Percentiles rank a stretch among this genome's conserved stretches.
Evolutionary conservation across 108 stramenopile species (phyloP).

Genomic region (Nannochloropsis salina): DNA sequence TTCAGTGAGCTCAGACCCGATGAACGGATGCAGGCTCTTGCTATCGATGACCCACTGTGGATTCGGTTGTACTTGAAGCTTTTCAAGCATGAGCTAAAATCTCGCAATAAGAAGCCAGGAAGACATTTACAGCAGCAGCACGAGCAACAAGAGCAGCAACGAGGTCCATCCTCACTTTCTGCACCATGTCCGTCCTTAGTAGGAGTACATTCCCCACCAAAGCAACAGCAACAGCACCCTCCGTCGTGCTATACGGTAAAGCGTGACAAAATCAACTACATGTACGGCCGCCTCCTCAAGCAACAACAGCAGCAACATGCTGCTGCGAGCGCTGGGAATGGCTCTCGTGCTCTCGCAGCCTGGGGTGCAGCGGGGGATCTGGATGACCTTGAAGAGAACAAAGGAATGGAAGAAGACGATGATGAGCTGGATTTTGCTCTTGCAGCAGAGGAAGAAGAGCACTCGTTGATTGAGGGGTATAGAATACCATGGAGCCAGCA

Average conservation of each 20-base stretch:
- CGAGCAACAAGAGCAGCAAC: background rate
- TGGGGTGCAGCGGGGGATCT: background rate
- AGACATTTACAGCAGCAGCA: no score
- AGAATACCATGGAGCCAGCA: background rate
- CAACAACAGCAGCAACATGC: conserved; percentile 5
- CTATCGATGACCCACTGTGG: conserved; percentile 41
- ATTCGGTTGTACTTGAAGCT: conserved; percentile 34
- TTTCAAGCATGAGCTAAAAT: conserved; percentile 12
- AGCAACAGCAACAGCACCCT: background rate
- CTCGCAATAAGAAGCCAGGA: background rate
- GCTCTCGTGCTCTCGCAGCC: background rate
- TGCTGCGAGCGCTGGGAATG: background rate
- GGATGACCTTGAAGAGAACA: background rate
- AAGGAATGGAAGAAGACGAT: background rate
- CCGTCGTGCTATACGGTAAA: background rate
- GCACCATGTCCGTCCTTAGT: background rate
- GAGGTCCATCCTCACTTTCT: background rate
- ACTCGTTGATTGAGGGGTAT: conserved; percentile 1
- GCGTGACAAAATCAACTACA: conserved; percentile 9
- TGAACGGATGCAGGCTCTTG: conserved; percentile 28
- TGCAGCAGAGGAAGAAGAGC: background rate
- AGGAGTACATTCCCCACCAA: background rate
- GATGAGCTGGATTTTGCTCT: background rate
- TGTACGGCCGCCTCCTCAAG: conserved; percentile 14
- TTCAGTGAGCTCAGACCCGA: background rate